Percentiles rank a stretch among this genome's conserved stretches.
These are phyloP conservation scores for Glomus cerebriforme DNA, from an alignment of 192 early-diverging fungal species.

Conservation along the genomic window DNA sequence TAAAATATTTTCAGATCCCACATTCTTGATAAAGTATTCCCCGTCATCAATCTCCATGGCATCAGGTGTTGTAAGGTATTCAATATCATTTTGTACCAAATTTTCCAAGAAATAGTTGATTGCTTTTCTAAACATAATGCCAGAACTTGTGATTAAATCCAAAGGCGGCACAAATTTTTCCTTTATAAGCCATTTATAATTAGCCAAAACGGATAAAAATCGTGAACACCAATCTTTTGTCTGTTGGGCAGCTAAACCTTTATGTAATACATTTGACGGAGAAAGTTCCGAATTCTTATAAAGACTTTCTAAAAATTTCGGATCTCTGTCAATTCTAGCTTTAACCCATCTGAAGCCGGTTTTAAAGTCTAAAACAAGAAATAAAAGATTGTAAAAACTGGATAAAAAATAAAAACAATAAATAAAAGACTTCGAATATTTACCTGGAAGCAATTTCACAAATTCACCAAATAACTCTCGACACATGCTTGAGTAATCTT, in stretches of 20 bases:
- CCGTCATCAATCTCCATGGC: conserved; percentile 27
- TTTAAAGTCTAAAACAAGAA: conserved; percentile 13
- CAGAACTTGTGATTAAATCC: conserved; percentile 15
- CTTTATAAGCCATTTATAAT: conserved; percentile 41
- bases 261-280: not conserved
- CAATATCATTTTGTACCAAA: conserved; percentile 29
- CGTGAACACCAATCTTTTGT: conserved; percentile 39
- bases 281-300: not conserved
- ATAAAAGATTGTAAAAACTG: not conserved
- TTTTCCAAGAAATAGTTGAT: conserved; percentile 36
- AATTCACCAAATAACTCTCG: conserved; percentile 64
- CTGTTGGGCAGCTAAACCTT: conserved; percentile 12
- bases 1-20: not conserved
- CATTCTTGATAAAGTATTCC: not conserved
- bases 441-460: conserved; percentile 50
- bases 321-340: conserved; percentile 25
- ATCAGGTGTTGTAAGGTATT: not conserved
- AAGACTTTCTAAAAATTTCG: conserved; percentile 24
- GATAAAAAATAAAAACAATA: not conserved
- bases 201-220: conserved; percentile 35
- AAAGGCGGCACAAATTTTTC: conserved; percentile 27
- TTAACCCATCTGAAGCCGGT: conserved; percentile 36
- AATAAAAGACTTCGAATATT: not conserved
- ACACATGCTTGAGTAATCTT: conserved; percentile 65
- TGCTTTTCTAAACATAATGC: not conserved